Base-by-base conservation (phyloP, 371 early-diverging fungal species). In the Mortierella sp. region DNA sequence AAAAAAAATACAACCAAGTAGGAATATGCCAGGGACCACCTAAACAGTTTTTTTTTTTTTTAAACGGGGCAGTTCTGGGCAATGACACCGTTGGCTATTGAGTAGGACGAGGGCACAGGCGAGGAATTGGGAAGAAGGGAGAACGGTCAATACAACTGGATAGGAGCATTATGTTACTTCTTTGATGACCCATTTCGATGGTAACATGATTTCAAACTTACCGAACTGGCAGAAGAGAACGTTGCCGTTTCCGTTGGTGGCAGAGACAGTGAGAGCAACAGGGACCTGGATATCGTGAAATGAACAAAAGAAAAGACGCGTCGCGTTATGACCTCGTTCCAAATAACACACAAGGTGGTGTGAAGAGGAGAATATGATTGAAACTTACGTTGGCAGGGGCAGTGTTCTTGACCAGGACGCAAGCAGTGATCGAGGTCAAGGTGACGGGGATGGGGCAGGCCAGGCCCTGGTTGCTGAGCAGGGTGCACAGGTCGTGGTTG, bases 391-490 rank as follows among this genome's bases (percentile, higher is more conserved):
- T 45, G 7, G 61, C 49, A 19, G 70, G 70, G 12, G 70, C 70
- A 42, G 14, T 48, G 58, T 56, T 21, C 70, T 62, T 62, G 58
- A 69, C 70, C 42, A 48, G 34, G 21, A 69, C 58, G 34, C 63
- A 62, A 19, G 63, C 62, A 45, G 57, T 62, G 70, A 69, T 58
- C 16, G 71, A 64, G 47, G 64, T 61, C 42, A 52, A 39, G 23
- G 64, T 64, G 26, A 46, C 39, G 26, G 71, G 61, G 57, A 71
- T 47, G 12, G 71, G 71, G 65, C 71, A 71, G n/a, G 21, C 4
- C 39, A 54, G 34, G 0, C 65, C 65, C 48, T 58, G 56, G 0
- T 34, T 14, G 7, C 39, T 41, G 39, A 71, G 31, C 18, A 71
- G 24, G 0, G 19, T 23, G 41, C 71, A 71, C 43, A 71, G 52